phyloP scores from a whole-genome alignment of 257 asterid species.

The Buddleja alternifolia region DNA sequence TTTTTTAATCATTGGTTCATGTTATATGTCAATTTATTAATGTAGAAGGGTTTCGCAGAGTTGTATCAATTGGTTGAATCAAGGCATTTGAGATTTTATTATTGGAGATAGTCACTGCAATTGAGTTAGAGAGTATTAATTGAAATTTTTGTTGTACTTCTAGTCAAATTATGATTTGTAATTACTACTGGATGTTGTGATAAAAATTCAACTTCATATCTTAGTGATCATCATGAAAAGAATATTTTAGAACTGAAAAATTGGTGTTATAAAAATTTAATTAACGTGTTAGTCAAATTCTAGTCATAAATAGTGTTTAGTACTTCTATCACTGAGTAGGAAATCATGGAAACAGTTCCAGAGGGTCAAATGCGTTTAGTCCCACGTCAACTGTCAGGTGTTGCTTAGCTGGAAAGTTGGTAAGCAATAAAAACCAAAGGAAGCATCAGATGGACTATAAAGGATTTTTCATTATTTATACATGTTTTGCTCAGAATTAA shows the following conservation, averaged over 20 bases:
- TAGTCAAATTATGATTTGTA: conserved; percentile 2
- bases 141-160: too few relatives aligned
- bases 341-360: background rate
- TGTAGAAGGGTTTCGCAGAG: background rate
- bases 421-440: background rate
- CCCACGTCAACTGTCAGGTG: too few relatives aligned
- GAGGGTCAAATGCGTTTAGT: too few relatives aligned
- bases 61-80: background rate
- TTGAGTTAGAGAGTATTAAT: background rate
- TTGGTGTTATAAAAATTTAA: background rate
- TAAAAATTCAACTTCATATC: background rate
- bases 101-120: background rate
- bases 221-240: background rate
- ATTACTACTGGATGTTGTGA: background rate
- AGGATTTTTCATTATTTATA: background rate
- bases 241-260: background rate
- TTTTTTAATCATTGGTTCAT: background rate
- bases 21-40: background rate
- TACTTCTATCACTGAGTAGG: background rate
- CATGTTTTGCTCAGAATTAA: background rate
- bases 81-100: background rate
- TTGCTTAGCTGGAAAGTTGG: background rate
- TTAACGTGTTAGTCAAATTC: background rate
- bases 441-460: background rate
- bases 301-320: background rate